These are phyloP conservation scores for Hygrocybe coccinea DNA, from an alignment of 768 basidiomycete species.

Conservation along the genomic window DNA sequence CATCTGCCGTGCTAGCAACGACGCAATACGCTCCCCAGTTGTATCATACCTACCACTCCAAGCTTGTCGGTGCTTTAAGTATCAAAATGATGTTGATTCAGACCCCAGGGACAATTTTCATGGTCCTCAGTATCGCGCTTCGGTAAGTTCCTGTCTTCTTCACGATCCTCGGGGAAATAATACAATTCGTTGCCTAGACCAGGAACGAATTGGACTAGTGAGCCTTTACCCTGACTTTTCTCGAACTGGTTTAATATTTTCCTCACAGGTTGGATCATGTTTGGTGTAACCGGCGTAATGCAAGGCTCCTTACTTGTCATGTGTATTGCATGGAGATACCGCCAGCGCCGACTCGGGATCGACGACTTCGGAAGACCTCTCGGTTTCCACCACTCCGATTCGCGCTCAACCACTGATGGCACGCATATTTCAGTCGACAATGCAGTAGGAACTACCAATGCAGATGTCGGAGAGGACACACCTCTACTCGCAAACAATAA, in stretches of 20 bases:
- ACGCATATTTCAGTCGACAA: neutral
- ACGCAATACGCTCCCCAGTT: constrained; percentile 90
- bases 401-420: neutral
- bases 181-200: constrained; percentile 40
- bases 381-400: neutral
- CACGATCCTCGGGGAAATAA: neutral
- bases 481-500: constrained; percentile 3
- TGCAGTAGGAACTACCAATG: neutral
- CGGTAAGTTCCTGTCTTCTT: constrained; percentile 36
- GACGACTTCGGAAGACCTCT: constrained; percentile 82
- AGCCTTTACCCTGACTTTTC: constrained; percentile 14
- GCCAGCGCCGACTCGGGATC: constrained; percentile 68
- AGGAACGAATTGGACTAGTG: constrained; percentile 83
- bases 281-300: constrained; percentile 76
- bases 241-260: neutral
- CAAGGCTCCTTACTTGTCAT: constrained; percentile 77
- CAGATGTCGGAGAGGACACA: constrained; percentile 4
- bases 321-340: constrained; percentile 80
- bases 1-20: constrained; percentile 70
- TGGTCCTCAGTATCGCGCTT: constrained; percentile 77
- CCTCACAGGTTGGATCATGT: constrained; percentile 68
- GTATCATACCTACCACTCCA: constrained; percentile 65
- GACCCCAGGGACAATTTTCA: constrained; percentile 82
- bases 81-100: constrained; percentile 97
- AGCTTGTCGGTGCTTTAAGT: constrained; percentile 87